These are phyloP conservation scores for Ceriops zippeliana DNA, from an alignment of 345 rosid species.

Conservation along the genomic window DNA sequence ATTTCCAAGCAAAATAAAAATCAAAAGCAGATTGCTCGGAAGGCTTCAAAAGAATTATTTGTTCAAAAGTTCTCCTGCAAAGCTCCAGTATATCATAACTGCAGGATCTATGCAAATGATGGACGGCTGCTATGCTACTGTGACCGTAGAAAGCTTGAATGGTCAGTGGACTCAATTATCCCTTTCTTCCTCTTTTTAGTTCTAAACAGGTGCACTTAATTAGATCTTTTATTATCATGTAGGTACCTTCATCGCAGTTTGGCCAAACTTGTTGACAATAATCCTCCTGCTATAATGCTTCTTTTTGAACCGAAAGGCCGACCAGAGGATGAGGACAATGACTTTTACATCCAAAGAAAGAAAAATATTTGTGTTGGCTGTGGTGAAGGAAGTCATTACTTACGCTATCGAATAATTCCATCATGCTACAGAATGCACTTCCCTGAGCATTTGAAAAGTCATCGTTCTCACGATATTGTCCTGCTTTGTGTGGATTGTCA, in stretches of 20 bases:
- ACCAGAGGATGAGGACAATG: slow-evolving; percentile 97
- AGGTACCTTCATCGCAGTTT: slow-evolving; percentile 79
- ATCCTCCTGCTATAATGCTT: slow-evolving; percentile 88
- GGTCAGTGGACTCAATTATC: slow-evolving; percentile 41
- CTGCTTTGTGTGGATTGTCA: slow-evolving; percentile 97
- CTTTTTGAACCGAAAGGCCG: slow-evolving; percentile 95
- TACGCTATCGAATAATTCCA: slow-evolving; percentile 90
- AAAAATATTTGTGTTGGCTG: slow-evolving; percentile 91
- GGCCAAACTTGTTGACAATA: slow-evolving; percentile 74
- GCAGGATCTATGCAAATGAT: slow-evolving; percentile 91
- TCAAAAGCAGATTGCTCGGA: slow-evolving; percentile 52
- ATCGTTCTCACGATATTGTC: slow-evolving; percentile 97
- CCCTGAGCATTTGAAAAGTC: slow-evolving; percentile 96
- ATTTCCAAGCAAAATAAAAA: slow-evolving; percentile 50
- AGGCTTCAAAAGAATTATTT: slow-evolving; percentile 73
- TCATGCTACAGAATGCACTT: slow-evolving; percentile 95
- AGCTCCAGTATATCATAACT: slow-evolving; percentile 92
- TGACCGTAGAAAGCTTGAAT: slow-evolving; percentile 84
- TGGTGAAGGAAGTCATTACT: slow-evolving; percentile 91
- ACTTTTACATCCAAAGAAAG: slow-evolving; percentile 90
- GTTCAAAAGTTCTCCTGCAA: slow-evolving; percentile 95
- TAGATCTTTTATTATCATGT: slow-evolving; percentile 12
- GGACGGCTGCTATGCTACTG: slow-evolving; percentile 91
- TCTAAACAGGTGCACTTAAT: slow-evolving; percentile 13
- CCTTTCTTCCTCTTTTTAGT: slow-evolving; percentile 10